Base-by-base conservation (phyloP, 306 rosid species). In the Hippophae rhamnoides region DNA sequence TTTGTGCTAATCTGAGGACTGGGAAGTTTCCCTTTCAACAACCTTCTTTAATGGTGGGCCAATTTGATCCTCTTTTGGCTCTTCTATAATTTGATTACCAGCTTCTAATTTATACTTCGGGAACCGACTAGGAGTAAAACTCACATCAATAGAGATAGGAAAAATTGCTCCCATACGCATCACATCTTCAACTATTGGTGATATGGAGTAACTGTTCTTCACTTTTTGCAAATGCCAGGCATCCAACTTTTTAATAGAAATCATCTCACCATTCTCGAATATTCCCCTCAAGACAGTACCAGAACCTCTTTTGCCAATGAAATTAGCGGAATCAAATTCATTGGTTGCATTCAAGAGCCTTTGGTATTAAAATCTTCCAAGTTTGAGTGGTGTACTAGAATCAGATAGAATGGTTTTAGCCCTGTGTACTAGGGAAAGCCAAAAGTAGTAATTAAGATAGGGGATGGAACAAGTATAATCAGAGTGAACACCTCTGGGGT, bases 251-350 rank as follows among this genome's bases (percentile, higher is more conserved):
- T 92, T 92, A 62, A 92, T 72, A 14, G 98, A 95, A 61, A 92
- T 85, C 52, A 74, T 67, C 63, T 81, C 83, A 10, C 96, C 95
- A 70, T 78, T 85, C 63, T 68, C 64, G 8, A 92, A 81, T n/a
- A 71, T 59, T 9, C 98, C 98, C 60, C 77, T 81, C 52, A 87
- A 92, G 46, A 92, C 98, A 49, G 98, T 87, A 47, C 95, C 90
- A 31, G 98, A 92, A 12, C 98, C 98, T 43, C 98, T 96, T 72
- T 92, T 87, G 43, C 96, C 98, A 58, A 92, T 79, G 13, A 87
- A 71, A 63, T 92, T 83, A 52, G 80, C 67, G 9, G 78, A 59
- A 71, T 81, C 79, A 61, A 92, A 92, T 52, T 72, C 79, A 65
- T 74, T 81, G 50, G 89, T 81, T 13, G 95, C 89, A 51, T 66